These are phyloP conservation scores for Trichoderma sp. DNA, from an alignment of 2,329 filamentous ascomycete species.

Conservation along the genomic window DNA sequence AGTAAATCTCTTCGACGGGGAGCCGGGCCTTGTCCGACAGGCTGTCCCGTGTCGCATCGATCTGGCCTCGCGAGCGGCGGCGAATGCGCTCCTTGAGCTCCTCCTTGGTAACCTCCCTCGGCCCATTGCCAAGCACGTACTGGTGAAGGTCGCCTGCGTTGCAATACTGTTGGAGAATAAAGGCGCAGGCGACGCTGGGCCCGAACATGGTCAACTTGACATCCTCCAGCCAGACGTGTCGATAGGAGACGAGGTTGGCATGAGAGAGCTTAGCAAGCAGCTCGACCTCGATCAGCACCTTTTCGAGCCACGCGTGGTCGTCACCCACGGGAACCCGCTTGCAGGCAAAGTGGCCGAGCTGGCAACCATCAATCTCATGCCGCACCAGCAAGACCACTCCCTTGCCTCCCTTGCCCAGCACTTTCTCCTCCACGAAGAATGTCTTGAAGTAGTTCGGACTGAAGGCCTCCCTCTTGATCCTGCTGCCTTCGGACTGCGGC, in stretches of 20 bases:
- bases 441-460: conserved; percentile 89
- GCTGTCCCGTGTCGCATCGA: conserved; percentile 62
- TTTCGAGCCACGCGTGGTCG: conserved; percentile 93
- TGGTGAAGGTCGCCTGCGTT: conserved; percentile 89
- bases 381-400: conserved; percentile 93
- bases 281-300: conserved; percentile 90
- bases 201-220: conserved; percentile 82
- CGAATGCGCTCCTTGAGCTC: conserved; percentile 86
- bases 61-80: conserved; percentile 75
- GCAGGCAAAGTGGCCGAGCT: conserved; percentile 89
- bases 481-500: conserved; percentile 56
- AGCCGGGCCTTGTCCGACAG: conserved; percentile 47
- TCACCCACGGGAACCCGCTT: conserved; percentile 95
- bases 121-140: conserved; percentile 73
- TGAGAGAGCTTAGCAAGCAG: conserved; percentile 89
- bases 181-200: conserved; percentile 89
- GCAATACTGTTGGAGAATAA: conserved; percentile 97
- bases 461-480: conserved; percentile 85
- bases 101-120: conserved; percentile 71
- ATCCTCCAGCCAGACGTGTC: conserved; percentile 96
- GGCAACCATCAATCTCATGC: conserved; percentile 87
- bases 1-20: conserved; percentile 90
- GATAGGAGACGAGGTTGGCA: conserved; percentile 92
- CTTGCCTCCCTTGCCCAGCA: conserved; percentile 87
- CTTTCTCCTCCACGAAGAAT: conserved; percentile 87